Base-by-base conservation (phyloP, 257 asterid species). In the Forsythia suspensa region DNA sequence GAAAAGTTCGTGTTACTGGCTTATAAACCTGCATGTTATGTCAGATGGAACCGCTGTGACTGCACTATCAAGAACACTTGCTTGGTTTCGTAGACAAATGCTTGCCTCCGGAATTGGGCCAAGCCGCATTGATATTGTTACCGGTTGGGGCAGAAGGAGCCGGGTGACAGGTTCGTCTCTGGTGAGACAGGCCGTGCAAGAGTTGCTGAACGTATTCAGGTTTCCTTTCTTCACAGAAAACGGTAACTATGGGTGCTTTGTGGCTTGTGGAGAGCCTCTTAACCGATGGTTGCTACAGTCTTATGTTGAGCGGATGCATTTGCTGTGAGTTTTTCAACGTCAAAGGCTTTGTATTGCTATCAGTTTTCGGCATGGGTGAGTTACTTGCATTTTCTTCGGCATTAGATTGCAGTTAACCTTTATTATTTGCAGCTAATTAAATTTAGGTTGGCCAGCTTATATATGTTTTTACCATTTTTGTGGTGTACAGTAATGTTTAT, bases 81-180 rank as follows among this genome's bases (percentile, higher is more conserved):
- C 99, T 18, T 87, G 95, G 92, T 92, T 95, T 61, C 93, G 94
- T n/a, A 83, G 84, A 39, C 94, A 92, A 83, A 86, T 93, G 91
- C 91, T 93, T 4, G 80, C 70, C 44, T 88, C 97, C 0, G 98
- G 99, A 65, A 78, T 83, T 42, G 70, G 90, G 66, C 98, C 98
- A 0, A 84, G 70, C 77, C 90, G 98, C 2, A 91, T 95, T 51
- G 99, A 95, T 79, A 95, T 95, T 34, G 91, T 93, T 63, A 95
- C 99, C 0, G 99, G 99, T 11, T 95, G 99, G 99, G 99, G 99
- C 6, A 87, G 97, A 8, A 80, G 98, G 87, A 95, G 99, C 78
- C 76, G 98, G 82, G 95, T 95, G 66, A 93, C 99, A 0, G 99
- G 99, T 1, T 57, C 97, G 0, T 95, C 99, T 48, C 68, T 95